A percentile compares a stretch with the other conserved stretches of the same genome.
These are phyloP conservation scores for Sapria himalayana DNA, from an alignment of 345 rosid genomes.

Conservation along the genomic window DNA sequence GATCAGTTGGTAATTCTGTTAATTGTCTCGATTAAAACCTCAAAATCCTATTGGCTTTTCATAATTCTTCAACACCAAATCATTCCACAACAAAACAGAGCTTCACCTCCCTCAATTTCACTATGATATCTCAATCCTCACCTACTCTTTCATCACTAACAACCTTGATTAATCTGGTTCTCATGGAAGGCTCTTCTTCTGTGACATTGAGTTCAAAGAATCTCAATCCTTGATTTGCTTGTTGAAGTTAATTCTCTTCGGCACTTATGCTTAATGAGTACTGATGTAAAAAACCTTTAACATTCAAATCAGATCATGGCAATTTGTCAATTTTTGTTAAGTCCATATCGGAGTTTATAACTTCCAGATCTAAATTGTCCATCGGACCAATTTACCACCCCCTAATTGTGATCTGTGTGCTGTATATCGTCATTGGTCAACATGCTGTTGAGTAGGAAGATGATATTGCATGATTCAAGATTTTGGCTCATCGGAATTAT, in stretches of 20 bases:
- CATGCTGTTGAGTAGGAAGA: conserved; percentile 28
- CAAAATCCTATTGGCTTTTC: conserved; percentile 57
- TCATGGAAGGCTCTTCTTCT: conserved; percentile 48
- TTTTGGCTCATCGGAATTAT: conserved; percentile 49
- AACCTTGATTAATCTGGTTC: conserved; percentile 19
- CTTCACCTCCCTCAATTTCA: conserved; percentile 55
- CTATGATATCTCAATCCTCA: conserved; percentile 45
- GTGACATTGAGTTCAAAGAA: conserved; percentile 53
- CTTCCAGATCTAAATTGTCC: conserved; percentile 32
- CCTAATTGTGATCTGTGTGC: conserved; percentile 25
- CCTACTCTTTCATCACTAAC: conserved; percentile 54
- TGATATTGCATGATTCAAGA: conserved; percentile 39
- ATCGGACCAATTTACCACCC: conserved; percentile 65
- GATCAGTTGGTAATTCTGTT: conserved; percentile 62
- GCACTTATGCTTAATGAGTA: conserved; percentile 63
- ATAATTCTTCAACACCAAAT: conserved; percentile 77
- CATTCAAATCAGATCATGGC: conserved; percentile 46
- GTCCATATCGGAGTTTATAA: conserved; percentile 55
- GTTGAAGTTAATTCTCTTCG: conserved; percentile 81
- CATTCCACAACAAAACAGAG: conserved; percentile 41
- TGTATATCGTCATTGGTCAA: conserved; percentile 30
- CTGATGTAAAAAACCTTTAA: conserved; percentile 22
- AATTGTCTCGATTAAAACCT: conserved; percentile 39
- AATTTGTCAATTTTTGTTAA: conserved; percentile 58
- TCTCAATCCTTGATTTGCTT: conserved; percentile 43